Conservation (phyloP, 305 asterid species). For the Andrographis paniculata region DNA sequence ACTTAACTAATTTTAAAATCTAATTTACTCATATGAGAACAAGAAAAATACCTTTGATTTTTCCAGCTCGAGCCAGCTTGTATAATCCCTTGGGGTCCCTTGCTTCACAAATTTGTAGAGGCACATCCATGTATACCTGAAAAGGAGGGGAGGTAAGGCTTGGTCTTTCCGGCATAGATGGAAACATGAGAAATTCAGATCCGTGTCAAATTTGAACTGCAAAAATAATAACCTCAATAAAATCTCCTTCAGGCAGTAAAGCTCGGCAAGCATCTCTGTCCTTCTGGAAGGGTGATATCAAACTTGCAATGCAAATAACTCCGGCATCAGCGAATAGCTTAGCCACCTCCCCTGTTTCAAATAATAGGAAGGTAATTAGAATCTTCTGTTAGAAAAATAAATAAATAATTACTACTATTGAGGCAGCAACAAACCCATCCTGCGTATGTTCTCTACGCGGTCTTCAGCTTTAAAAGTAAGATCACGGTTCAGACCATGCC, state of each 20-base stretch:
- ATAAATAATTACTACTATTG: slow-evolving; percentile 6
- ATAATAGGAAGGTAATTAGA: slow-evolving; percentile 6
- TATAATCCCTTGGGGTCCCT: slow-evolving; percentile 85
- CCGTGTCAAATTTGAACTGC: slow-evolving; percentile 6
- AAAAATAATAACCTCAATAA: slow-evolving; percentile 62
- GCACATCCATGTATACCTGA: slow-evolving; percentile 70
- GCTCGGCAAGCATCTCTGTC: slow-evolving; percentile 93
- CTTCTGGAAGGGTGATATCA: slow-evolving; percentile 90
- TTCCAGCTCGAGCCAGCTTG: slow-evolving; percentile 76
- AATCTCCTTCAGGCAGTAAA: slow-evolving; percentile 75
- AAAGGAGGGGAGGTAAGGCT: not conserved
- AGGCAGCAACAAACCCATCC: slow-evolving; percentile 61
- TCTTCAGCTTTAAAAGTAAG: slow-evolving; percentile 90
- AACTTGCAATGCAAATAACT: slow-evolving; percentile 88
- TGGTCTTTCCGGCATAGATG: not conserved
- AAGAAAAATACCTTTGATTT: slow-evolving; percentile 43
- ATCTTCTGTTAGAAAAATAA: not conserved
- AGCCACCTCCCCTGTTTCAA: slow-evolving; percentile 76
- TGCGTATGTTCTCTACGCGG: slow-evolving; percentile 87
- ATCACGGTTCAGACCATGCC: slow-evolving; percentile 88
- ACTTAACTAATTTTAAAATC: not conserved
- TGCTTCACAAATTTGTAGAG: slow-evolving; percentile 57
- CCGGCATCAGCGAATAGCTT: slow-evolving; percentile 99
- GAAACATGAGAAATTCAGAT: not conserved
- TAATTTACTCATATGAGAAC: not conserved